A percentile compares a stretch with the other conserved stretches of the same genome.
These are phyloP conservation scores for Aspergillus bridgeri DNA, from an alignment of 495 filamentous ascomycete species.

Conservation along the genomic window DNA sequence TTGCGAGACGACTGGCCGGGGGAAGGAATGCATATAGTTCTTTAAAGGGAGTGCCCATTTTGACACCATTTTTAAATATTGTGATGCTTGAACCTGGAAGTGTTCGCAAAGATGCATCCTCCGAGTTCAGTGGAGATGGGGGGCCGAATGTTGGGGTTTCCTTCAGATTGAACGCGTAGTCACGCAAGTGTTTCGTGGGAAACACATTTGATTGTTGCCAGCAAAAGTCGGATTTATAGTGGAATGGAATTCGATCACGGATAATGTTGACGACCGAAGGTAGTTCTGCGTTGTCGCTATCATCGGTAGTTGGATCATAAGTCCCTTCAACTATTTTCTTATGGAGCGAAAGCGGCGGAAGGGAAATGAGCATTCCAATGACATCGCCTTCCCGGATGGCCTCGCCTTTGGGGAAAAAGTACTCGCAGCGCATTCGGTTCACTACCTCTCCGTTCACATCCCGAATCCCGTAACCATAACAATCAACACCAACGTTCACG, in stretches of 20 bases:
- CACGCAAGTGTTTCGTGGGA: constrained; percentile 82
- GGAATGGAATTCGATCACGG: constrained; percentile 88
- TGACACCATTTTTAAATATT: constrained; percentile 85
- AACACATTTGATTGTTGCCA: constrained; percentile 95
- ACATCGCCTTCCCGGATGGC: constrained; percentile 80
- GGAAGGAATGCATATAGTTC: constrained; percentile 90
- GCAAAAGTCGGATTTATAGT: constrained; percentile 87
- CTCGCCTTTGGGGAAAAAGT: constrained; percentile 75
- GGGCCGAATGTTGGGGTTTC: constrained; percentile 48
- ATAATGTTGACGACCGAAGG: constrained; percentile 67
- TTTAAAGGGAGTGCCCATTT: constrained; percentile 83
- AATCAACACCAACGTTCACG: constrained; percentile 91
- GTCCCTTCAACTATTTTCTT: constrained; percentile 81
- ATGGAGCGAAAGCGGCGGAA: constrained; percentile 81
- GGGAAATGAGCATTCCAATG: constrained; percentile 87
- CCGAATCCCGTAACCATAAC: constrained; percentile 91
- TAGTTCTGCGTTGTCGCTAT: constrained; percentile 20
- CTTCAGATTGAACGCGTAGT: constrained; percentile 52
- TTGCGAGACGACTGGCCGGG: constrained; percentile 68
- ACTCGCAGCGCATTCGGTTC: constrained; percentile 86
- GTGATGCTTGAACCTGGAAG: constrained; percentile 82
- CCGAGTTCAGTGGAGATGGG: constrained; percentile 62
- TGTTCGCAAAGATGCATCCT: constrained; percentile 68
- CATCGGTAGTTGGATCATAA: constrained; percentile 80
- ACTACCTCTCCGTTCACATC: constrained; percentile 88